phyloP scores from a whole-genome alignment of 2,329 filamentous ascomycete species.

The Coleophoma eucalyptorum region DNA sequence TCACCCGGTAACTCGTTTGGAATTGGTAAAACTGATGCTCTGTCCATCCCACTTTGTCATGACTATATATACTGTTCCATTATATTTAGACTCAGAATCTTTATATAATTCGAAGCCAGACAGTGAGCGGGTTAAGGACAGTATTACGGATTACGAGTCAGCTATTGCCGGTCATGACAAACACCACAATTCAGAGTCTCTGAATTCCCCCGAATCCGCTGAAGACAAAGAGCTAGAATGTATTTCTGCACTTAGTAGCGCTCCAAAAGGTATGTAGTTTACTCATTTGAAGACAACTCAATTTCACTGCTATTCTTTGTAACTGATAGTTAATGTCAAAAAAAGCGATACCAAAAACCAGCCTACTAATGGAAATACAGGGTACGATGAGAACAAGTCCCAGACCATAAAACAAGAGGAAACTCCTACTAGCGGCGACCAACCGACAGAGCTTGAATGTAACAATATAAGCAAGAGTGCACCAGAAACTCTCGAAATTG shows the following conservation, averaged over 20 bases:
- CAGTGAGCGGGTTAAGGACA: conserved; percentile 1
- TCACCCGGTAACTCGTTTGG: conserved; percentile 3
- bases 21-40: conserved; percentile 7
- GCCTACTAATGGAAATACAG: neutral
- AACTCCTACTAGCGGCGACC: neutral
- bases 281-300: neutral
- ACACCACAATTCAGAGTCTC: neutral
- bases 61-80: conserved; percentile 7
- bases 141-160: conserved; percentile 6
- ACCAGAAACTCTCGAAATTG: neutral
- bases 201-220: neutral
- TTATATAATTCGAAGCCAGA: conserved; percentile 4
- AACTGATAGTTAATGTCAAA: too few species aligned
- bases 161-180: conserved; percentile 4
- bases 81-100: conserved; percentile 7
- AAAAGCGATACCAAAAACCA: neutral
- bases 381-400: neutral
- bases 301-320: neutral
- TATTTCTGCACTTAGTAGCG: neutral
- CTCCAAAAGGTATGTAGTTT: neutral
- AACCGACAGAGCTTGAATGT: neutral
- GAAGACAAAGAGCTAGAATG: neutral
- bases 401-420: neutral
- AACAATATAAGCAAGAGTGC: neutral
- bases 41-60: conserved; percentile 5